Evolutionary conservation across 352 stramenopile species (phyloP), one percentile per base, ranked within the genome.

Genomic region (Phytophthora pisi): DNA sequence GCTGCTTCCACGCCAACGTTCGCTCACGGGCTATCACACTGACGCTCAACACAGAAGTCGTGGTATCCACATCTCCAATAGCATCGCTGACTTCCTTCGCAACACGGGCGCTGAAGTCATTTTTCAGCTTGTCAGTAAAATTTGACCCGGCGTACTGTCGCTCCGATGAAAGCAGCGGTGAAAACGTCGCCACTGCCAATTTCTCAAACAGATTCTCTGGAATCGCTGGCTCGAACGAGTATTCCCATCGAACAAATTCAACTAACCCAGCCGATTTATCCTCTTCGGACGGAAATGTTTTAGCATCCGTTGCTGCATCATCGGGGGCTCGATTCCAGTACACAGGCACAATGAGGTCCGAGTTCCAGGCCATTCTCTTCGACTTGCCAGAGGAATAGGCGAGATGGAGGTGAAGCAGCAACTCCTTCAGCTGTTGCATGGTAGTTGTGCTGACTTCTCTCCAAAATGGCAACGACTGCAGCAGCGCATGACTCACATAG

Each of bases 201-300:
- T 80, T 68, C 28, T 77, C 68, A 26, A 75, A 80, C 0, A 80
- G n/a, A 10, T 67, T 74, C 30, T 75, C 57, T 2, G 72, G 61
- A 8, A 77, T 64, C 6, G 67, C 64, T 2, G 53, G 23, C 4
- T 65, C 50, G 7, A 80, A 38, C 2, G 64, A 67, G 18, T 75
- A 80, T 26, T 80, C 68, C 68, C 72, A 80, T 34, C 64, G 68
- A 34, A 65, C 65, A 11, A 31, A 53, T 2, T 68, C 61, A 42
- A 18, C 3, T 3, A 68, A 34, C 5, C 28, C 60, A 45, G 10
- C 50, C 8, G 26, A 15, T 18, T 34, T 38, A 28, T 54, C 31
- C 26, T 42, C 11, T 20, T 68, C 36, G 3, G 15, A 49, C 24
- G 40, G 24, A 18, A 47, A 51, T 5, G 23, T 13, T 23, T 20